Percentiles rank a stretch among this genome's conserved stretches.
phyloP scores from a whole-genome alignment of 768 basidiomycete species.

The Thelephora aurantiotincta region DNA sequence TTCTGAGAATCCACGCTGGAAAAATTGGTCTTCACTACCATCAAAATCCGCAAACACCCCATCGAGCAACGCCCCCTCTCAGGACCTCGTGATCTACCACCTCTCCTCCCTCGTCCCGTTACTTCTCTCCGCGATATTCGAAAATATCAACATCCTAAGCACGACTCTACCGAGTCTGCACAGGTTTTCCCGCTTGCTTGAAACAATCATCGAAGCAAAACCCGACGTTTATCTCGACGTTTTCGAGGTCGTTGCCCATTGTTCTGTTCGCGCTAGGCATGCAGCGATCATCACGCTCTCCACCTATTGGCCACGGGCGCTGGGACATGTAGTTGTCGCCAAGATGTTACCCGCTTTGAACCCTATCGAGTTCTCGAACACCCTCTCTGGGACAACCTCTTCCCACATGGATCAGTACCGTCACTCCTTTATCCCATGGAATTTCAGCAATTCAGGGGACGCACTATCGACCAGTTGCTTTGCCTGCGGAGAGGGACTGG shows the following conservation, averaged over 20 bases:
- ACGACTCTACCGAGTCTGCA: slow-evolving; percentile 24
- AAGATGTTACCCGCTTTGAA: slow-evolving; percentile 30
- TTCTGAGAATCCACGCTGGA: slow-evolving; percentile 8
- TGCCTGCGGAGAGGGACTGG: slow-evolving; percentile 34
- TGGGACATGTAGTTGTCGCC: slow-evolving; percentile 54
- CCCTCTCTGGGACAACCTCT: slow-evolving; percentile 7
- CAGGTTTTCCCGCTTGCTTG: slow-evolving; percentile 39
- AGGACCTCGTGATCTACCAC: slow-evolving; percentile 39
- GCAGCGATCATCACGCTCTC: slow-evolving; percentile 40
- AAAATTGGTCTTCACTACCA: slow-evolving; percentile 9
- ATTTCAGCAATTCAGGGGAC: slow-evolving; percentile 20
- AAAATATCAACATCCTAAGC: slow-evolving; percentile 31
- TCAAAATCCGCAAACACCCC: slow-evolving; percentile 7
- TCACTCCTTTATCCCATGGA: slow-evolving; percentile 65
- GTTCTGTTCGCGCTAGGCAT: slow-evolving; percentile 37
- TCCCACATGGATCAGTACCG: slow-evolving; percentile 23
- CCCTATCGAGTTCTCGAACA: slow-evolving; percentile 12
- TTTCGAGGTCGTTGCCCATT: slow-evolving; percentile 58
- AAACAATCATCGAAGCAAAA: slow-evolving; percentile 39
- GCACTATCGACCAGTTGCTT: slow-evolving; percentile 1
- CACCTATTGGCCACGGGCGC: slow-evolving; percentile 51
- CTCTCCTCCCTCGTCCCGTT: slow-evolving; percentile 49
- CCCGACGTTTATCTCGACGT: slow-evolving; percentile 58
- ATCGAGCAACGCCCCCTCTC: slow-evolving; percentile 45
- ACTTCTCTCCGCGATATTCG: slow-evolving; percentile 46